These are phyloP conservation scores for Talaromyces sp. DNA, from an alignment of 2,329 filamentous ascomycete species.

Conservation along the genomic window DNA sequence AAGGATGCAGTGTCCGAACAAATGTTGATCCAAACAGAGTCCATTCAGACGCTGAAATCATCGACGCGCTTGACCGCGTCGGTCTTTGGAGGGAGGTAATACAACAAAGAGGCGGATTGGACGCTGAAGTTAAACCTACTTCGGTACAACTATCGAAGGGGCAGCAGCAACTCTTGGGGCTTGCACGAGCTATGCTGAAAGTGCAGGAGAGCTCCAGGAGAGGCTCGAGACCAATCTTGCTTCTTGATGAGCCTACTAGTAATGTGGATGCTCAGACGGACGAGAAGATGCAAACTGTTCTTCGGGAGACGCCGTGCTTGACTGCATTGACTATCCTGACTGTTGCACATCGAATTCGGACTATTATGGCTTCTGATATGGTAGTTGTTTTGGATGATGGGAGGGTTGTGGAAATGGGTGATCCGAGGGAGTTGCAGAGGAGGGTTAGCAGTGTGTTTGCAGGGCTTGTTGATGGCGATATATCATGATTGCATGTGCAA, in stretches of 20 bases:
- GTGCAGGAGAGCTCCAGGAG: constrained; percentile 10
- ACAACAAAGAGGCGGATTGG: constrained; percentile 37
- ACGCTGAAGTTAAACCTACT: constrained; percentile 45
- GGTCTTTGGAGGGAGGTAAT: constrained; percentile 34
- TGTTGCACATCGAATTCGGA: constrained; percentile 54
- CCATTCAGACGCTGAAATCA: constrained; percentile 32
- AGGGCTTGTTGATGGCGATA: background rate
- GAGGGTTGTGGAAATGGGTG: constrained; percentile 32
- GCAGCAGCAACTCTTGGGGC: constrained; percentile 62
- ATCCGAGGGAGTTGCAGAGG: constrained; percentile 23
- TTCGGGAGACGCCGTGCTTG: constrained; percentile 49
- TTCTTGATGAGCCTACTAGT: constrained; percentile 43
- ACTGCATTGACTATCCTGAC: constrained; percentile 56
- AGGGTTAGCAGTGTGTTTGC: background rate
- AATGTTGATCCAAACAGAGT: constrained; percentile 39
- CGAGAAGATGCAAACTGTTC: constrained; percentile 53
- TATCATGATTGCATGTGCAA: background rate
- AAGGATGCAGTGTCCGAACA: constrained; percentile 33
- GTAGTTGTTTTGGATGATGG: constrained; percentile 36
- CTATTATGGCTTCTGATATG: constrained; percentile 37
- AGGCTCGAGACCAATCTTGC: constrained; percentile 34
- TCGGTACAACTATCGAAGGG: constrained; percentile 49
- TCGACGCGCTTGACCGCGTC: constrained; percentile 35
- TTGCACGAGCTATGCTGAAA: constrained; percentile 56
- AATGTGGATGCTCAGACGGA: constrained; percentile 49